These are phyloP conservation scores for Mimosa pudica DNA, from an alignment of 306 rosid genomes.

Conservation along the genomic window DNA sequence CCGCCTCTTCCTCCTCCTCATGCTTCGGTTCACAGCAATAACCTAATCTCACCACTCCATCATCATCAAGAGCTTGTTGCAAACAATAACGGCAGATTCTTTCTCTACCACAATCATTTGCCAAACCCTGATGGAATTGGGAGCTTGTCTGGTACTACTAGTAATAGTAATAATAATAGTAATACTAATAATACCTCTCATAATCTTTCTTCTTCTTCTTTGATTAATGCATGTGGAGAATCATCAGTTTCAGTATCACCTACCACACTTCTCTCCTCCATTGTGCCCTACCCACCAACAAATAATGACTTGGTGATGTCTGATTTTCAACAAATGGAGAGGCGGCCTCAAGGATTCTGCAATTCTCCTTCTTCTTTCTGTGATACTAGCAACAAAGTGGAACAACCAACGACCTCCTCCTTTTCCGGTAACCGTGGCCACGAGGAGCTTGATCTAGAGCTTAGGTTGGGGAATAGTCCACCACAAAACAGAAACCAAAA, in stretches of 20 bases:
- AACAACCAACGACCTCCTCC: constrained; percentile 36
- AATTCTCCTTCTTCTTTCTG: constrained; percentile 14
- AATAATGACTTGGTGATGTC: constrained; percentile 14
- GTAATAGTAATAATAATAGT: too few relatives aligned
- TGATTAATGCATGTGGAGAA: constrained; percentile 31
- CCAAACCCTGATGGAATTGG: constrained; percentile 47
- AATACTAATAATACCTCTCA: neutral
- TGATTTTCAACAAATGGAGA: constrained; percentile 23
- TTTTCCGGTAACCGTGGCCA: constrained; percentile 16
- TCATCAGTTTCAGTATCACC: constrained; percentile 34
- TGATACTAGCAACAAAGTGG: constrained; percentile 27
- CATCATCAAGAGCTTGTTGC: constrained; percentile 48
- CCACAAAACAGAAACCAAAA: constrained; percentile 42
- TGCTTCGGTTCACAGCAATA: constrained; percentile 11
- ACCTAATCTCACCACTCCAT: constrained; percentile 40
- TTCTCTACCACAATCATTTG: constrained; percentile 44
- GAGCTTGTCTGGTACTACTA: constrained; percentile 7
- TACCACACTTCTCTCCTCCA: constrained; percentile 48
- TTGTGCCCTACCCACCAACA: constrained; percentile 42
- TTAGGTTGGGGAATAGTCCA: constrained; percentile 66
- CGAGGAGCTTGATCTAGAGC: constrained; percentile 81
- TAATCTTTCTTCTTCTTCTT: neutral
- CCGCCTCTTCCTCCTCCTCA: neutral
- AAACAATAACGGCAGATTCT: constrained; percentile 37
- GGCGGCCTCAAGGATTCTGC: neutral